Conservation (phyloP, 305 asterid species). For the Solanum aculeatissimum region DNA sequence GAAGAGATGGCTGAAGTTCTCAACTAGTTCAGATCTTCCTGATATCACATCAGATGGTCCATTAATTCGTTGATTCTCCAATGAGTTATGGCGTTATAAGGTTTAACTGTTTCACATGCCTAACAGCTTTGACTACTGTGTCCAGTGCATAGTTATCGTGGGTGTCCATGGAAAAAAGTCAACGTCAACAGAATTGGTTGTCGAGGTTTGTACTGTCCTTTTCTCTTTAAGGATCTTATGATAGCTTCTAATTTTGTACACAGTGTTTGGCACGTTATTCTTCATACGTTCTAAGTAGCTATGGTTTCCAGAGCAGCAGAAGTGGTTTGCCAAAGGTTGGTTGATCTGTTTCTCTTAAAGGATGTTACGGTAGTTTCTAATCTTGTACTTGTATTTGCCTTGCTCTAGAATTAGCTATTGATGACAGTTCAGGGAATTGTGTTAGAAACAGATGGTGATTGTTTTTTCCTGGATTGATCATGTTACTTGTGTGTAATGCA, state of each 20-base stretch:
- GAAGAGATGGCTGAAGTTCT: slow-evolving; percentile 59
- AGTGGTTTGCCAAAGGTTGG: background rate
- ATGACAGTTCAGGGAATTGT: background rate
- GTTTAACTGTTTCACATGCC: background rate
- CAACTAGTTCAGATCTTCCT: slow-evolving; percentile 47
- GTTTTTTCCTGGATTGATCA: background rate
- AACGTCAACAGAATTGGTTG: background rate
- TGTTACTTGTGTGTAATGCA: background rate
- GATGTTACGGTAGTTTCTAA: background rate
- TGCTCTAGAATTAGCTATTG: background rate
- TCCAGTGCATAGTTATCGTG: background rate
- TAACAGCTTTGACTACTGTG: background rate
- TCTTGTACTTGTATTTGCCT: background rate
- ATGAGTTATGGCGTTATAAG: background rate
- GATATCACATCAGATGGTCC: slow-evolving; percentile 13
- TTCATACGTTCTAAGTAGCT: background rate
- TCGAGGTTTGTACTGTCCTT: background rate
- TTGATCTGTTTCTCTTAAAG: background rate
- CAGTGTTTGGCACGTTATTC: background rate
- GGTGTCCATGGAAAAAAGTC: background rate
- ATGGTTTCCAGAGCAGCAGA: background rate
- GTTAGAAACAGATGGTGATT: background rate
- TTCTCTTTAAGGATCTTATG: background rate
- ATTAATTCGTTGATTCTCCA: slow-evolving; percentile 13
- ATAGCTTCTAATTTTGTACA: background rate